Evolutionary conservation across 257 asterid genomes (phyloP), one percentile per base, ranked within the genome.

Genomic region (Haberlea rhodopensis): DNA sequence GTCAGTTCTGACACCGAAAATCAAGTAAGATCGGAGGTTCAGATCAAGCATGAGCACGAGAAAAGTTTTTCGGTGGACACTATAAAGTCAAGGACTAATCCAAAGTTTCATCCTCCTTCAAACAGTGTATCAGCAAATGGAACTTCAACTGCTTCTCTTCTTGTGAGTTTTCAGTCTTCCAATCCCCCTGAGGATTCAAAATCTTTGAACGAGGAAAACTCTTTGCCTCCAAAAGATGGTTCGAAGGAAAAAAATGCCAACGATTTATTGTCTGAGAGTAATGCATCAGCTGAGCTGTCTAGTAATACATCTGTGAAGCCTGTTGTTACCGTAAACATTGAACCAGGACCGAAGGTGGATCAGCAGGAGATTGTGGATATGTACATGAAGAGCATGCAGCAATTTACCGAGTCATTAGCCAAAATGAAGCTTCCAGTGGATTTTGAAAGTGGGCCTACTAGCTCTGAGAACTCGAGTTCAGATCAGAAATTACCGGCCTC

Each of bases 381-480:
- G 95, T 94, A 90, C 84, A 87, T 90, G 99, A 94, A 87, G 75
- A 90, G 96, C 78, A 94, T 94, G 99, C 99, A 92, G 83, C 97
- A 89, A 13, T 89, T 92, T 48, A 89, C 97, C 0, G 96, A 87
- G 60, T 92, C 99, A 5, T 61, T 92, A 74, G 97, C 96, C 27
- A 92, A 92, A 69, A 92, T 92, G 99, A 89, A 87, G 83, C 97
- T 92, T 18, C 99, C 99, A 0, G 62, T 85, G 86, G 96, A 89
- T 79, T 81, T 84, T 16, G 91, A 84, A 19, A 82, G 77, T 8
- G 90, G 88, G 32, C 88, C 95, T 9, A 68, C 86, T 56, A 84
- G 92, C 77, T 87, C 97, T 0, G 95, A 86, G 21, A 86, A 85
- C 57, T 87, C 95, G 0, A 85, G 82, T 64, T 74, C 96, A 7